Evolutionary conservation across 2,329 filamentous ascomycete species (phyloP).

Genomic region (Aspergillus hiratsukae): DNA sequence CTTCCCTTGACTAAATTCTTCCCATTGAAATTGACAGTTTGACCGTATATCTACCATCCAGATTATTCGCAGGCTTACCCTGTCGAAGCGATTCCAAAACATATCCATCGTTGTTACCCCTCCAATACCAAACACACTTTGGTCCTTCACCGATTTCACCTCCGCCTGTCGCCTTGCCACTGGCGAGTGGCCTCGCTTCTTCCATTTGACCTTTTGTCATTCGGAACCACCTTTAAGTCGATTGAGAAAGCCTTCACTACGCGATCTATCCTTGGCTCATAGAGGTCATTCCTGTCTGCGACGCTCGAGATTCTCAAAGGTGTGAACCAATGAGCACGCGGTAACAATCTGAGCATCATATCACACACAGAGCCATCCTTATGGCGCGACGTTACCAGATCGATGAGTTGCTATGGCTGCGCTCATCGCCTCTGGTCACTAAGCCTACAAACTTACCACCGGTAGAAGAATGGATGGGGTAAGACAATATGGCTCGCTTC

Average conservation of each 20-base stretch:
- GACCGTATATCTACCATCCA: not conserved
- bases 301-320: not conserved
- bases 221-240: not conserved
- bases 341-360: conserved; percentile 19
- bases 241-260: not conserved
- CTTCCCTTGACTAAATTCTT: not conserved
- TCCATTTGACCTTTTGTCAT: not conserved
- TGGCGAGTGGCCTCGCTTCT: conserved; percentile 9
- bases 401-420: conserved; percentile 70
- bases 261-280: not conserved
- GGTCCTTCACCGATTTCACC: conserved; percentile 12
- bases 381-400: conserved; percentile 63
- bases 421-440: conserved; percentile 74
- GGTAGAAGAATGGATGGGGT: conserved; percentile 97
- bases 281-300: conserved; percentile 1
- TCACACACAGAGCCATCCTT: conserved; percentile 19
- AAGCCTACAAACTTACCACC: conserved; percentile 77
- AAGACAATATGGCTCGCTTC: conserved; percentile 29
- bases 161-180: conserved; percentile 12
- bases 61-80: not conserved
- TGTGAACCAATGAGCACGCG: conserved; percentile 26
- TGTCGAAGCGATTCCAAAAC: conserved; percentile 1
- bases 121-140: not conserved
- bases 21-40: not conserved
- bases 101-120: not conserved